Percentiles rank a stretch among this genome's conserved stretches.
Conservation (phyloP, 2,329 filamentous ascomycete genomes). For the Tricladium varicosporioides region DNA sequence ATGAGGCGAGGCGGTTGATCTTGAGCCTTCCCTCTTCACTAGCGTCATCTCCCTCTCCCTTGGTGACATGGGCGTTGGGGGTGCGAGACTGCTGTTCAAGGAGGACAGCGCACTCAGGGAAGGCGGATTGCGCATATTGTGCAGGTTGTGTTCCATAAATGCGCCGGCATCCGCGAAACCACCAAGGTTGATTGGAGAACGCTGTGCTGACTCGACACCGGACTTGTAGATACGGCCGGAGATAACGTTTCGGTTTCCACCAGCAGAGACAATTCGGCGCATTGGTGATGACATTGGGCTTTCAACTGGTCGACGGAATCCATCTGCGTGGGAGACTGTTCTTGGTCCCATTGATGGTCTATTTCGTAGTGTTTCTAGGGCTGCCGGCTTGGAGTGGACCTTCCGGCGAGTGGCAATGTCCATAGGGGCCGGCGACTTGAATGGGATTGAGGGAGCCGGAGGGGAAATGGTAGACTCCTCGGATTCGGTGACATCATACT, state of each 20-base stretch:
- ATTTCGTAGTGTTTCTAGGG: conserved; percentile 26
- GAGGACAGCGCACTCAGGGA: conserved; percentile 26
- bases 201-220: conserved; percentile 31
- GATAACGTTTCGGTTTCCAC: conserved; percentile 30
- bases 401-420: conserved; percentile 33
- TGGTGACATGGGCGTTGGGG: conserved; percentile 34
- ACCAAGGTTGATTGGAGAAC: conserved; percentile 31
- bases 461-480: conserved; percentile 20
- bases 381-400: conserved; percentile 31
- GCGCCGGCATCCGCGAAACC: conserved; percentile 27
- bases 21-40: conserved; percentile 20
- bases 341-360: conserved; percentile 30
- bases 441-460: conserved; percentile 26
- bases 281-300: conserved; percentile 33
- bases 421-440: conserved; percentile 32
- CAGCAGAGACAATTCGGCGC: conserved; percentile 33
- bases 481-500: conserved; percentile 22
- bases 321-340: conserved; percentile 32
- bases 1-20: conserved; percentile 28
- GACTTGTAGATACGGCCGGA: conserved; percentile 31
- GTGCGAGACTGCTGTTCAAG: conserved; percentile 32
- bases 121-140: conserved; percentile 24
- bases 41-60: conserved; percentile 28
- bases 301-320: conserved; percentile 26
- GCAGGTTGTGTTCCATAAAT: conserved; percentile 30